These are phyloP conservation scores for Bryum argenteum DNA, from an alignment of 225 moss, liverwort and hornwort species.

Conservation along the genomic window DNA sequence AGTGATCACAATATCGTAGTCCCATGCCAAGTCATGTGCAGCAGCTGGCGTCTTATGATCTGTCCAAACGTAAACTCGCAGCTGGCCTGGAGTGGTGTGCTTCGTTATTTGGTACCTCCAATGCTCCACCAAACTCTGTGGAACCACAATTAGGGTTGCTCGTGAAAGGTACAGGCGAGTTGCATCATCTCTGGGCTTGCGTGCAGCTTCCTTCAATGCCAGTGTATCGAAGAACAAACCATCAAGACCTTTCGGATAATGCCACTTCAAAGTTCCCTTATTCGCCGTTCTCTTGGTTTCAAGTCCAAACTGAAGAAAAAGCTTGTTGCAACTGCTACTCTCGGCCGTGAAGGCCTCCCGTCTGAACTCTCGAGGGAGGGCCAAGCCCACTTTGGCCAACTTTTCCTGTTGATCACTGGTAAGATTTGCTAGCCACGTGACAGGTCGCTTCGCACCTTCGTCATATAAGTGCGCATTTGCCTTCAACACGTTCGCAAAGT, in stretches of 20 bases:
- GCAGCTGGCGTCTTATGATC: slow-evolving; percentile 88
- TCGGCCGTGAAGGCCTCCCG: slow-evolving; percentile 64
- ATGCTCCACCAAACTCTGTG: slow-evolving; percentile 90
- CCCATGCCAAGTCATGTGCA: slow-evolving; percentile 94
- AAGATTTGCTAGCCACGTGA: slow-evolving; percentile 76
- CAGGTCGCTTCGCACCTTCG: slow-evolving; percentile 58
- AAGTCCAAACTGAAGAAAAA: slow-evolving; percentile 80
- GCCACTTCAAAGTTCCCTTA: slow-evolving; percentile 78
- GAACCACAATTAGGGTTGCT: slow-evolving; percentile 93
- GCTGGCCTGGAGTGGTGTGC: slow-evolving; percentile 78
- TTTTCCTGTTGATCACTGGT: slow-evolving; percentile 63
- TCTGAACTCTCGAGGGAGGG: slow-evolving; percentile 70
- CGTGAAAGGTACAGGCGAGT: slow-evolving; percentile 86
- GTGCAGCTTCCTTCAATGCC: slow-evolving; percentile 75
- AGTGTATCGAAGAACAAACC: slow-evolving; percentile 68
- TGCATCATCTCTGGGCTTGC: slow-evolving; percentile 82
- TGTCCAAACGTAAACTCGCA: slow-evolving; percentile 85
- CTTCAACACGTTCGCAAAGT: slow-evolving; percentile 83
- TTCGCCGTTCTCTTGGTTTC: slow-evolving; percentile 60
- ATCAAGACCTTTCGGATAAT: slow-evolving; percentile 79
- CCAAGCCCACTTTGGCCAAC: slow-evolving; percentile 68
- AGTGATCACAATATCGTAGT: slow-evolving; percentile 94
- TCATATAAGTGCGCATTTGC: slow-evolving; percentile 70
- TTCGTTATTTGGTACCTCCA: slow-evolving; percentile 84
- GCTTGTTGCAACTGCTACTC: slow-evolving; percentile 55